Evolutionary conservation across 768 basidiomycete genomes (phyloP).

Genomic region (Suillus fuscotomentosus): DNA sequence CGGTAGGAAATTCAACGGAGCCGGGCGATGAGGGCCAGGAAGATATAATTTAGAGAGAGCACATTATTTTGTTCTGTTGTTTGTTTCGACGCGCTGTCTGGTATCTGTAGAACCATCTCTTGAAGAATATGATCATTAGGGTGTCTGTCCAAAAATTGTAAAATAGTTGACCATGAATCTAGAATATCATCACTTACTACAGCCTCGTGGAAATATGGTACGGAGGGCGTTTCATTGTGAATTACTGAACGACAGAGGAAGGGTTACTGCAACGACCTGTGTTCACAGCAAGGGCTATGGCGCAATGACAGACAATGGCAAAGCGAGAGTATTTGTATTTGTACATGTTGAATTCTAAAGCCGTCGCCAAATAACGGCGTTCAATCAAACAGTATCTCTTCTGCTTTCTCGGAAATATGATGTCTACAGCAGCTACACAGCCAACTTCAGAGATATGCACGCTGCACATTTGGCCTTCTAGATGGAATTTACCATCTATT

Average conservation of each 20-base stretch:
- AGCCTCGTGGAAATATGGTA: not conserved
- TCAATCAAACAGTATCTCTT: not conserved
- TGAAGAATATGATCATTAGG: not conserved
- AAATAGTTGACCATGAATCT: conserved; percentile 9
- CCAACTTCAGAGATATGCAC: conserved; percentile 9
- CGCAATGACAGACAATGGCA: not conserved
- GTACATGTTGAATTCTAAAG: conserved; percentile 15
- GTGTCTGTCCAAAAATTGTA: conserved; percentile 1
- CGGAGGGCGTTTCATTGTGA: not conserved
- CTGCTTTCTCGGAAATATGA: conserved; percentile 5
- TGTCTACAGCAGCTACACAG: conserved; percentile 15
- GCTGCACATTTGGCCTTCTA: conserved; percentile 70
- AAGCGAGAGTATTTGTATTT: conserved; percentile 8
- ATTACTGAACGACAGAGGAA: not conserved
- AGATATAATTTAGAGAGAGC: not conserved
- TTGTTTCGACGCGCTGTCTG: conserved; percentile 5
- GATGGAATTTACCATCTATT: conserved; percentile 63
- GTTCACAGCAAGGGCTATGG: not conserved
- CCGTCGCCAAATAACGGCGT: conserved; percentile 10
- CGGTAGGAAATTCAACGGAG: not conserved
- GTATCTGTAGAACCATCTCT: not conserved
- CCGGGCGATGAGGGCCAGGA: not conserved
- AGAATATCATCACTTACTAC: conserved; percentile 8
- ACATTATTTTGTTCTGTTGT: not conserved
- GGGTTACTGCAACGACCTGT: not conserved